A percentile compares a stretch with the other conserved stretches of the same genome.
phyloP scores from a whole-genome alignment of 202 grass and related monocot species.

The Hordeum pubiflorum region DNA sequence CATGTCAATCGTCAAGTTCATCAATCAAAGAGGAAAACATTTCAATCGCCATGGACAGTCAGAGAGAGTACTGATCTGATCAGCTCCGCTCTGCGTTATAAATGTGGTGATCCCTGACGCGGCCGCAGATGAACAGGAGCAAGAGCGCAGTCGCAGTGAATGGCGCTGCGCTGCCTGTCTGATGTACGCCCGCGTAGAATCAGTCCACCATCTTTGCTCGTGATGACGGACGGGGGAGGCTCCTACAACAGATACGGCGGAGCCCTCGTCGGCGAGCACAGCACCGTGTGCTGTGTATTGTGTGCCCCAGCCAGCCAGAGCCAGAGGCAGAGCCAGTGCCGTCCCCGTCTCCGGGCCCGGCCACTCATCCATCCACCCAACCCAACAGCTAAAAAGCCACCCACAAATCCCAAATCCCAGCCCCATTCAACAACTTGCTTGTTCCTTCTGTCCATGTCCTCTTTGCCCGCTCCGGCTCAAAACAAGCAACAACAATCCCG shows the following conservation, averaged over 20 bases:
- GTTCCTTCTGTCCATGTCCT: slow-evolving; percentile 48
- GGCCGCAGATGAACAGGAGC: slow-evolving; percentile 19
- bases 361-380: slow-evolving; percentile 16
- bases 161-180: slow-evolving; percentile 12
- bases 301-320: neutral
- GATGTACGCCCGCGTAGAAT: slow-evolving; percentile 14
- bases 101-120: neutral
- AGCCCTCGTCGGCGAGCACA: neutral
- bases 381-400: slow-evolving; percentile 37
- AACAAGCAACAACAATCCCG: neutral
- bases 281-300: too few species aligned
- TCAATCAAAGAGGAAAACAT: neutral
- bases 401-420: slow-evolving; percentile 29
- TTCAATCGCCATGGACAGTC: too few species aligned
- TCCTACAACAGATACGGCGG: too few species aligned
- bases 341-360: slow-evolving; percentile 19
- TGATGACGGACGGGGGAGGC: neutral
- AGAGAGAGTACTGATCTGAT: neutral
- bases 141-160: neutral
- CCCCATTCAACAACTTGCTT: slow-evolving; percentile 10
- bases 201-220: neutral
- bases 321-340: neutral
- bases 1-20: too few species aligned
- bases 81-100: neutral
- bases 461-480: neutral